These are phyloP conservation scores for Streptanthus diversifolius DNA, from an alignment of 345 rosid genomes.

Conservation along the genomic window DNA sequence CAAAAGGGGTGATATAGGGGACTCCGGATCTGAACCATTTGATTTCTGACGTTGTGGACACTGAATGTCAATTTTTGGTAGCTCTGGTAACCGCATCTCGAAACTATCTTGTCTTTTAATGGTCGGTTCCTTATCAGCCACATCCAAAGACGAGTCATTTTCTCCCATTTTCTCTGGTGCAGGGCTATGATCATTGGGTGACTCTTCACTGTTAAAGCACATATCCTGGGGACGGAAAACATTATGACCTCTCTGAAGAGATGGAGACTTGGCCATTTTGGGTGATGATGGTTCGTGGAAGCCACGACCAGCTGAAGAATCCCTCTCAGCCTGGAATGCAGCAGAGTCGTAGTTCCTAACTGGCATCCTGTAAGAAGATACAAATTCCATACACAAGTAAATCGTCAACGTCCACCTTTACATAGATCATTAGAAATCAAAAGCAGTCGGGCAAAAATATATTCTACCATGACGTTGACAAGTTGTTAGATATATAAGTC, in stretches of 20 bases:
- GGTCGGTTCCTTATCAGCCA: slow-evolving; percentile 73
- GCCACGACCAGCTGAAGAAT: slow-evolving; percentile 79
- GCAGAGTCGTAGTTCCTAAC: slow-evolving; percentile 60
- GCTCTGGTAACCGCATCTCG: slow-evolving; percentile 87
- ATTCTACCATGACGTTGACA: slow-evolving; percentile 18
- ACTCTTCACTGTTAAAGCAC: slow-evolving; percentile 57
- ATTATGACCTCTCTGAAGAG: slow-evolving; percentile 81
- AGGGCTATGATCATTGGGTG: slow-evolving; percentile 66
- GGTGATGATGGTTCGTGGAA: slow-evolving; percentile 91
- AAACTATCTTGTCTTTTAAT: slow-evolving; percentile 98
- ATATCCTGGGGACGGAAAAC: slow-evolving; percentile 56
- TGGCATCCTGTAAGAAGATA: slow-evolving; percentile 75
- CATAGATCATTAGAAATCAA: not conserved
- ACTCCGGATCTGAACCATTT: slow-evolving; percentile 95
- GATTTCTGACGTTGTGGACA: slow-evolving; percentile 60
- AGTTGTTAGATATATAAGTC: slow-evolving; percentile 6
- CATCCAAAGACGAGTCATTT: slow-evolving; percentile 65
- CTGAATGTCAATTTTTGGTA: slow-evolving; percentile 89
- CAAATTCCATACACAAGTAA: slow-evolving; percentile 12
- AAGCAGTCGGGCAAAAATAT: not conserved
- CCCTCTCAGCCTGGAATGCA: slow-evolving; percentile 80
- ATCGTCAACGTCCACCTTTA: slow-evolving; percentile 13
- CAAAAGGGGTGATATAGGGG: slow-evolving; percentile 97
- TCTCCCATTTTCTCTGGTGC: slow-evolving; percentile 73
- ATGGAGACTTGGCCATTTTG: slow-evolving; percentile 80